These are phyloP conservation scores for Paramecium sexaurelia DNA, from an alignment of 73 alveolate genomes.

Conservation along the genomic window DNA sequence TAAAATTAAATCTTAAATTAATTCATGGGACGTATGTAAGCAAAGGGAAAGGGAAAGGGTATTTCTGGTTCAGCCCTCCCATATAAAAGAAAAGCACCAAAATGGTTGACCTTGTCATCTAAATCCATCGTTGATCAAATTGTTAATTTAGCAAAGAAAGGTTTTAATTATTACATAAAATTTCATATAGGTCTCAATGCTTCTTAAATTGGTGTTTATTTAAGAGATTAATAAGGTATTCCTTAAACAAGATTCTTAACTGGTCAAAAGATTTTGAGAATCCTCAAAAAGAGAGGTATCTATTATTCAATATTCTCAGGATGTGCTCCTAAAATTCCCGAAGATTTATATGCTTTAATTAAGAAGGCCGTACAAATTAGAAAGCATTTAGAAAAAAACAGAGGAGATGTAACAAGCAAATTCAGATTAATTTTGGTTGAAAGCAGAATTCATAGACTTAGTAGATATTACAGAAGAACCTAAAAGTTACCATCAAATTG, in stretches of 20 bases:
- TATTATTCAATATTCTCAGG: conserved; percentile 53
- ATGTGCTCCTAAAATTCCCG: conserved; percentile 98
- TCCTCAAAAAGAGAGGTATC: conserved; percentile 68
- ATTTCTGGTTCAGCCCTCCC: conserved; percentile 70
- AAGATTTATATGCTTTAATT: conserved; percentile 97
- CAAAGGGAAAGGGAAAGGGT: conserved; percentile 72
- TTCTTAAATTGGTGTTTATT: conserved; percentile 67
- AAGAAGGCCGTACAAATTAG: conserved; percentile 98
- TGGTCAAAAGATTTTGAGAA: conserved; percentile 68
- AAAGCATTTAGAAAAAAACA: conserved; percentile 97
- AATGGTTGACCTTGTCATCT: conserved; percentile 68
- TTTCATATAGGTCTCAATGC: conserved; percentile 53
- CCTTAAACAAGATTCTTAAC: conserved; percentile 68
- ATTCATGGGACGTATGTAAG: conserved; percentile 70
- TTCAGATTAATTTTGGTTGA: conserved; percentile 97
- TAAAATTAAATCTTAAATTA: conserved; percentile 49
- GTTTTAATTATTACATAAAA: conserved; percentile 12
- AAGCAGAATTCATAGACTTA: conserved; percentile 98
- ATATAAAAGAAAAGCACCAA: conserved; percentile 69
- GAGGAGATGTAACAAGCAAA: conserved; percentile 95
- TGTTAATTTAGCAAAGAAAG: conserved; percentile 69
- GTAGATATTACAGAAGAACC: conserved; percentile 96
- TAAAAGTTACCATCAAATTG: conserved; percentile 96
- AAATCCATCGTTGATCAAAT: conserved; percentile 62
- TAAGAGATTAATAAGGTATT: conserved; percentile 67